Base-by-base conservation (phyloP, 164 flowering plant genomes). In the Nymphaea colorata region DNA sequence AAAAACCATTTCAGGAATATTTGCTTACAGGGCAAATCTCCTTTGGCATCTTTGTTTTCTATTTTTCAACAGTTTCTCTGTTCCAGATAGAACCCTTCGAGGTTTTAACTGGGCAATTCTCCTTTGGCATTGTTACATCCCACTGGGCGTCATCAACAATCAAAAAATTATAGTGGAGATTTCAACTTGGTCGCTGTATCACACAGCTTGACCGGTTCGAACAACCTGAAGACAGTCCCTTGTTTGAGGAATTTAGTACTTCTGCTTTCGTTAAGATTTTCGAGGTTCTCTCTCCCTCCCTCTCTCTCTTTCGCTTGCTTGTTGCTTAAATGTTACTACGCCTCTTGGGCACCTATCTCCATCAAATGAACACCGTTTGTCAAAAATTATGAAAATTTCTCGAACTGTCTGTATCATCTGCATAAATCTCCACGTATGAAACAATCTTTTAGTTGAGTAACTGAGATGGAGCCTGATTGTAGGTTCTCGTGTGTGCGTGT, bases 101-200 rank as follows among this genome's bases (percentile, higher is more conserved):
- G 42, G 64, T 17, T 61, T 67, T 51, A 61, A 44, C 67, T 65
- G 74, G 74, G 75, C 73, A 73, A 65, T 63, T 75, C 76, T 75
- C 73, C 76, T 80, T 77, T 72, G 73, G 76, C 82, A 74, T 59
- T 61, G n/a, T 15, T 14, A 61, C 61, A n/a, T 71, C 43, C 43
- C 45, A 7, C 41, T 65, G 75, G 79, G 75, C 59, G 67, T 66
- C 72, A 51, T 17, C 64, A 61, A 2, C 64, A 17, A 61, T 61
- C 64, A 41, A 61, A 55, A 8, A 61, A 17, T 17, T 61, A 10
- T 2, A 61, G 41, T 12, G 41, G 64, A 61, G 3, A 36, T 17
- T 11, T 61, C 41, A 61, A 61, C 64, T 61, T 61, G 64, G 64
- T 17, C 64, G 11, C 42, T 17, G 36, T 61, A 61, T 61, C 10